Evolutionary conservation across 768 basidiomycete genomes (phyloP), one percentile per base, ranked within the genome.

Genomic region (Suillus tomentosus): DNA sequence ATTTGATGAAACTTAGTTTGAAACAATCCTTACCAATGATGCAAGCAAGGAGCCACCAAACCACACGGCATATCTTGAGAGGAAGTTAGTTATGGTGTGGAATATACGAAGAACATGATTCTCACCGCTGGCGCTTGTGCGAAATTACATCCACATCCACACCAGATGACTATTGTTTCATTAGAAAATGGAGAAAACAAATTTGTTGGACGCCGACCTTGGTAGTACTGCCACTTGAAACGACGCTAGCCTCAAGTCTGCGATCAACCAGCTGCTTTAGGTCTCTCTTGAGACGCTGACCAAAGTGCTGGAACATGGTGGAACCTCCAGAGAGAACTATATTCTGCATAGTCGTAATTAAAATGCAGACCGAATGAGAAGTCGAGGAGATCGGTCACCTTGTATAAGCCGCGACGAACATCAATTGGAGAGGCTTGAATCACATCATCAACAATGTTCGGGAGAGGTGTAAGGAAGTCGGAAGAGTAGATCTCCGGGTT

Each of bases 281-380:
- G 72, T 99, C 96, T 50, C 96, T 88, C 81, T 99, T 96, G 67
- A 99, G 85, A 53, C 97, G 88, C 74, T 94, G 89, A n/a, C 94
- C 95, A 73, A 99, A 99, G 80, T 98, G 90, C 70, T 96, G 94
- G 84, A 99, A 99, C 96, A 98, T 99, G 57, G 97, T 99, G 11
- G 95, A 96, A 24, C 97, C 97, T 63, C 97, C 97, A 0, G 93
- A 95, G 2, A 99, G 79, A 8, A 99, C 97, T 62, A 99, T 99
- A 78, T 99, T 99, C 94, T 95, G 64, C 17, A n/a, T 24, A 22
- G 54, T 4, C 19, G 3, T 22, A 64, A 17, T 34, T 63, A 45
- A 24, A n/a, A 34, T 24, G 63, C 31, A 22, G 62, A 3, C 43
- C 11, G 36, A 55, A 43, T 19, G 22, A 27, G 15, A 34, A 19